Conservation (phyloP, 352 stramenopile genomes). For the Blastocystis sp. region DNA sequence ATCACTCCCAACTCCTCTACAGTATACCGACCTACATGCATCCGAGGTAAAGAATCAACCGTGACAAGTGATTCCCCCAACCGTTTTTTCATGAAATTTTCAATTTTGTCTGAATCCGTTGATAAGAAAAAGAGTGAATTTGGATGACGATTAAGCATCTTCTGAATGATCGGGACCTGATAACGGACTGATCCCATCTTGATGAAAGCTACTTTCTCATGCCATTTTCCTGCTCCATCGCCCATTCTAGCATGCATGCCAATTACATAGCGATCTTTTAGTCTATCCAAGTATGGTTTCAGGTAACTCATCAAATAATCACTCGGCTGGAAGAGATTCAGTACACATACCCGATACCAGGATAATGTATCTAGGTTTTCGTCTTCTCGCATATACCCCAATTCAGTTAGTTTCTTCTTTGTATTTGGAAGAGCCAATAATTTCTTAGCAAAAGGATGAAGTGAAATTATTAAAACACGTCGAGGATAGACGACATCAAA, state of each 20-base stretch:
- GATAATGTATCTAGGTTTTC: background rate
- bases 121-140: constrained; percentile 14
- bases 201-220: background rate
- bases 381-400: background rate
- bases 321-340: constrained; percentile 17
- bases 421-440: background rate
- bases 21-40: constrained; percentile 6
- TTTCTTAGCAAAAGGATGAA: constrained; percentile 5
- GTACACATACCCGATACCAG: constrained; percentile 39
- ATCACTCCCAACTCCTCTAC: constrained; percentile 12
- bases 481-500: background rate
- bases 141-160: background rate
- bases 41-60: background rate
- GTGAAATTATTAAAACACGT: background rate
- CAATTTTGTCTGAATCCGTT: constrained; percentile 40
- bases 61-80: background rate
- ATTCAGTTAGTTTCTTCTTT: background rate
- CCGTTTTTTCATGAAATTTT: background rate
- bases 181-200: background rate
- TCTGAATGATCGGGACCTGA: background rate
- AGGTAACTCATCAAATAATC: background rate
- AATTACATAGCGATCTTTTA: constrained; percentile 1
- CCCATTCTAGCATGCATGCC: constrained; percentile 39
- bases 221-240: background rate
- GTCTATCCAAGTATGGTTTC: background rate